Base-by-base conservation (phyloP, 176 grass and related monocot species). In the Paspalum notatum region DNA sequence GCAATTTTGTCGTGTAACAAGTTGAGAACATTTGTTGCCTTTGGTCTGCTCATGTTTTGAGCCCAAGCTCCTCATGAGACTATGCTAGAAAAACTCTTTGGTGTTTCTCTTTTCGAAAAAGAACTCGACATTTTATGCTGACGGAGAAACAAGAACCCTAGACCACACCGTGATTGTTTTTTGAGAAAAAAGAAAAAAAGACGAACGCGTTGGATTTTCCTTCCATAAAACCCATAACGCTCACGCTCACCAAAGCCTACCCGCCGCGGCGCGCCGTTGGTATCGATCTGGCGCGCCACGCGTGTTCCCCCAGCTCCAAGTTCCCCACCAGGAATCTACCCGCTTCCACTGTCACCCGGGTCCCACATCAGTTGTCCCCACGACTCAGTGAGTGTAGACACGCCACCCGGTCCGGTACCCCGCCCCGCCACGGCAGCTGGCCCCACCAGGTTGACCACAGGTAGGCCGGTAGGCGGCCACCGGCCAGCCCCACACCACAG, bases 401-500 rank as follows among this genome's bases (percentile, higher is more conserved):
- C 0, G 0, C 0, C 0, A 32, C 3, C 1, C 6, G 2, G 0
- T 7, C 6, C 2, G 13, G 76, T 80, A 61, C 1, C 6, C 15
- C 47, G 38, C 4, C 47, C 41, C 40, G 3, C 71, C 39, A 3
- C 40, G 22, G 61, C 62, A 9, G 38, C 64, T 57, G 70, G 45
- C n/a, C 7, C 68, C 60, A 37, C 51, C 9, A 16, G 45, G 48
- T 75, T 83, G 81, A 83, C 71, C 39, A 75, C 81, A 8, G 38
- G 27, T 47, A 62, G n/a, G 12, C 69, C 48, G 69, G 48, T 53
- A 20, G 47, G 58, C 60, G 17, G 75, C 10, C 75, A 44, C 42
- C 57, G 13, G 32, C 25, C 56, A 25, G 56, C 53, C n/a, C 56
- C 22, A 43, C 68, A 50, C 65, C 66, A 45, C 66, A 47, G 44